Percentiles rank a stretch among this genome's conserved stretches.
Conservation (phyloP, 495 filamentous ascomycete genomes). For the Daldinia bambusicola region DNA sequence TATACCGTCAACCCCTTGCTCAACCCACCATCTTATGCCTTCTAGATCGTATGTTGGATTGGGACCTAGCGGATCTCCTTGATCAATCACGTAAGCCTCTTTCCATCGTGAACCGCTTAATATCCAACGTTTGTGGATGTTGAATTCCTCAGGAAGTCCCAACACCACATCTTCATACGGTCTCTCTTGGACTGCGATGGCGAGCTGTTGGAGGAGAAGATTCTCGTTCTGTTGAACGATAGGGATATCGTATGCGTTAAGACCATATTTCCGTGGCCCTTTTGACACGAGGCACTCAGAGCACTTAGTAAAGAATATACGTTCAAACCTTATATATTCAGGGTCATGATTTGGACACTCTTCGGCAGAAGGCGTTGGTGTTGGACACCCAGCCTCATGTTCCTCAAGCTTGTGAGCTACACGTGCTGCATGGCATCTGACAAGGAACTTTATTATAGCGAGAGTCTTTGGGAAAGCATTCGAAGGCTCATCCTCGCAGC, state of each 20-base stretch:
- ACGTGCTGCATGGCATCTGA: constrained; percentile 10
- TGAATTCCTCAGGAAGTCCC: constrained; percentile 16
- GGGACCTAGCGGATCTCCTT: neutral
- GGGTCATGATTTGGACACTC: constrained; percentile 4
- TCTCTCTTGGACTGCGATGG: neutral
- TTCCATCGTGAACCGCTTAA: constrained; percentile 21
- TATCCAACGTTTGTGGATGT: constrained; percentile 19
- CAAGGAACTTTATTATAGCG: neutral
- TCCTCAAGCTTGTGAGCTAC: neutral
- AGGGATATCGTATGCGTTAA: constrained; percentile 2
- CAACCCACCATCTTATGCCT: constrained; percentile 20
- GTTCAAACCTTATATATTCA: constrained; percentile 10
- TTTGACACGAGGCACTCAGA: neutral
- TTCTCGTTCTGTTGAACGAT: constrained; percentile 13
- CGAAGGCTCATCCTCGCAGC: constrained; percentile 13
- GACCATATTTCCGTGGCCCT: neutral
- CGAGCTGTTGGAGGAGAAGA: constrained; percentile 11
- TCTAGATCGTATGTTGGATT: constrained; percentile 15
- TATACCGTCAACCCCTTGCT: constrained; percentile 10
- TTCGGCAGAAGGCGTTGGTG: neutral
- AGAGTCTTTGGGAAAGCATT: constrained; percentile 21
- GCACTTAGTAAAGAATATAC: constrained; percentile 28
- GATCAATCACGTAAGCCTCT: neutral
- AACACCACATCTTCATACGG: constrained; percentile 20
- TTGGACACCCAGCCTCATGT: neutral